These are phyloP conservation scores for Digitaria exilis DNA, from an alignment of 202 grass and related monocot genomes.

Conservation along the genomic window DNA sequence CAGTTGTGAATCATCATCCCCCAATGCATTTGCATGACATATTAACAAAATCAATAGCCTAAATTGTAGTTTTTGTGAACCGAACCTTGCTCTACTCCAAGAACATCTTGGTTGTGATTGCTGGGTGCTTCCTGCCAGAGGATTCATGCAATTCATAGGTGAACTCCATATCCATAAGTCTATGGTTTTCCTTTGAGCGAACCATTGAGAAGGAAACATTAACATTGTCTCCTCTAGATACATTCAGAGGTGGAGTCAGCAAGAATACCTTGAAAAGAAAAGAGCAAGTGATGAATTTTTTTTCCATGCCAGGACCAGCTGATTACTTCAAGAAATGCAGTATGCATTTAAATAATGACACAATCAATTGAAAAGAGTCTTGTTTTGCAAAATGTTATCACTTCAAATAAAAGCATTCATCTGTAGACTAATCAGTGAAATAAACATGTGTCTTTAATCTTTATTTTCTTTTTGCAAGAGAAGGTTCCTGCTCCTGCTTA, in stretches of 20 bases:
- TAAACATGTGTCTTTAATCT: not conserved
- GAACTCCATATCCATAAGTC: conserved; percentile 92
- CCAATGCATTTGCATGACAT: not conserved
- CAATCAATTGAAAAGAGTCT: not conserved
- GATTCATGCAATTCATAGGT: conserved; percentile 75
- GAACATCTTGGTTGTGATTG: conserved; percentile 64
- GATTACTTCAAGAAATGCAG: conserved; percentile 11
- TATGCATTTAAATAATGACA: conserved; percentile 1
- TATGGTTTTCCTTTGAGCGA: conserved; percentile 90
- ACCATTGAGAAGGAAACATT: conserved; percentile 84
- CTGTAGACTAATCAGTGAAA: not conserved
- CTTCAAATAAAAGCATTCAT: conserved; percentile 14
- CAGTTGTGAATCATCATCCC: not conserved
- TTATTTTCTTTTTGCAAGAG: not conserved
- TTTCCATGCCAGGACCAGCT: not conserved
- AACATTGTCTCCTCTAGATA: conserved; percentile 74
- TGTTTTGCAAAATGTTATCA: not conserved
- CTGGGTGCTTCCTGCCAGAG: conserved; percentile 66
- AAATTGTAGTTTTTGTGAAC: not conserved
- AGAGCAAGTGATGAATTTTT: conserved; percentile 7
- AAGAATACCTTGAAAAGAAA: conserved; percentile 69
- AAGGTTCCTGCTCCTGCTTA: not conserved
- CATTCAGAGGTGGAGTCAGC: conserved; percentile 68
- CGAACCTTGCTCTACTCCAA: conserved; percentile 70
- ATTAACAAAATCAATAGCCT: not conserved